Evolutionary conservation across 179 eudicot species (phyloP), one percentile per base, ranked within the genome.

Genomic region (Beta corolliflora): DNA sequence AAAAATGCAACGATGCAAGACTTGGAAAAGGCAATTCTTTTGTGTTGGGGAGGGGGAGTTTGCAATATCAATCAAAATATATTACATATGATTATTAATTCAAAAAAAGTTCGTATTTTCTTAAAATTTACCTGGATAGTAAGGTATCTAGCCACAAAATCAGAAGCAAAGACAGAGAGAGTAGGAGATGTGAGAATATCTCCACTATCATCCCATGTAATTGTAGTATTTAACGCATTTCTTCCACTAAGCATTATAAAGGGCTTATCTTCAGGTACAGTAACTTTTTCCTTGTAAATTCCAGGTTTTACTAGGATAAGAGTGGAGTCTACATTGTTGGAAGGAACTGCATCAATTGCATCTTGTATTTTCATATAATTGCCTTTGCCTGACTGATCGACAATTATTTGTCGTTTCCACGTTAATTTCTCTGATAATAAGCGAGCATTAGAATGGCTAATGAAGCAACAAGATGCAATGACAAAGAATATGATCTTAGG

Each of bases 301-400:
- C 97, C 97, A 0, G 97, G 94, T 82, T 91, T 89, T 50, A 93
- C 81, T 85, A 82, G 80, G 21, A 93, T 93, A 71, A 87, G 80
- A 13, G 83, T 81, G 7, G 85, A 80, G 19, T 88, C 75, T 19
- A 81, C 67, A 54, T 91, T 90, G 21, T 87, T 85, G 12, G 90
- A 76, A 53, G 93, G 93, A 77, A 91, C 87, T 31, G 90, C 80
- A 82, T 93, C 89, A 21, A 93, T 87, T 9, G 94, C 97, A 45
- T 86, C 92, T 71, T 91, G 97, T 71, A 93, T 90, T 73, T 61
- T 82, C 54, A 12, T 77, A 66, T 73, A 91, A 71, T 88, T 84
- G 41, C 94, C 97, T 15, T 67, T 77, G 5, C 97, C 94, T 5
- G 84, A 82, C 48, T 84, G 89, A 87, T 93, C 93, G 0, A 85